A percentile compares a stretch with the other conserved stretches of the same genome.
Evolutionary conservation across 2,329 filamentous ascomycete species (phyloP).

Genomic region (Trichophyton rubrum): DNA sequence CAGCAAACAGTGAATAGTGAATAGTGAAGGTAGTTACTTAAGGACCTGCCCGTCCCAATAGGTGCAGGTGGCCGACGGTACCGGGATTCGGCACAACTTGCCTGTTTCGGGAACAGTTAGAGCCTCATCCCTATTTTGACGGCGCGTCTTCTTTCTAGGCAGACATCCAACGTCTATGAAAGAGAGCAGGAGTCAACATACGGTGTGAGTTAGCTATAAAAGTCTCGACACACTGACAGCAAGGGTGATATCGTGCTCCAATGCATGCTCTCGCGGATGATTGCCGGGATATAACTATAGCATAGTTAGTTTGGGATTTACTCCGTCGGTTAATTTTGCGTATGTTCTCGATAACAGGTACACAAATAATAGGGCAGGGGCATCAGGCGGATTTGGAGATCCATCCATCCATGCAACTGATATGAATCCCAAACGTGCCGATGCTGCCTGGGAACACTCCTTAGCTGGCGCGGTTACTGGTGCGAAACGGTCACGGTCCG

Average conservation of each 20-base stretch:
- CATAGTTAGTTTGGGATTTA: not conserved
- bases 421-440: not conserved
- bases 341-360: not conserved
- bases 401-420: not conserved
- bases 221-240: not conserved
- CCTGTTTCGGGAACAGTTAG: not conserved
- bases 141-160: not conserved
- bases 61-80: too few species aligned
- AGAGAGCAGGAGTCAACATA: not conserved
- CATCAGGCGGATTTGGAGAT: not conserved
- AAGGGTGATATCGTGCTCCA: not conserved
- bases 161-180: not conserved
- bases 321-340: not conserved
- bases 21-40: too few species aligned
- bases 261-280: not conserved
- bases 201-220: not conserved
- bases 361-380: not conserved
- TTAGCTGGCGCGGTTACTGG: not conserved
- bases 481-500: conserved; percentile 8
- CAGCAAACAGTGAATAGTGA: too few species aligned
- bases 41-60: too few species aligned
- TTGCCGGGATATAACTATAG: not conserved
- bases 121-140: not conserved
- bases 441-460: not conserved
- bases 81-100: not conserved